phyloP scores from a whole-genome alignment of 495 filamentous ascomycete species.

The Xylaria palmicola region DNA sequence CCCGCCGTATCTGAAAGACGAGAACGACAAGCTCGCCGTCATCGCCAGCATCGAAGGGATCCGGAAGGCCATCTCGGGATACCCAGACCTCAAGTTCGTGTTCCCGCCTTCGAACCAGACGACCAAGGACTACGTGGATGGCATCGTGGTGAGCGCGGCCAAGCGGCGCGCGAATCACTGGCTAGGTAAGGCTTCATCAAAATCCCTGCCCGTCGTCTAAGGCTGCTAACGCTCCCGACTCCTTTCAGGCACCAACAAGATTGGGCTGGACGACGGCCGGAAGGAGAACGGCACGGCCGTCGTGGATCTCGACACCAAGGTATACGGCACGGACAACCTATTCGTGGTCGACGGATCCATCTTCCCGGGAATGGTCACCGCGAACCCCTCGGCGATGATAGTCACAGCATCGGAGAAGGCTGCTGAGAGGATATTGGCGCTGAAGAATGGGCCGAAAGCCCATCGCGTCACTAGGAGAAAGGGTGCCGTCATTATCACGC shows the following conservation, averaged over 20 bases:
- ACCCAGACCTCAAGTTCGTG: slow-evolving; percentile 53
- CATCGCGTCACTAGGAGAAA: slow-evolving; percentile 17
- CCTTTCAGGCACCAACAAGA: slow-evolving; percentile 53
- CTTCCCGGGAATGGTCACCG: slow-evolving; percentile 60
- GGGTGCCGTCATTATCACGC: slow-evolving; percentile 23
- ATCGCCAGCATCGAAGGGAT: slow-evolving; percentile 59
- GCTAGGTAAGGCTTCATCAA: slow-evolving; percentile 55
- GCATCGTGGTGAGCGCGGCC: slow-evolving; percentile 49
- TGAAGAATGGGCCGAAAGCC: slow-evolving; percentile 10
- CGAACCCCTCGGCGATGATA: slow-evolving; percentile 61
- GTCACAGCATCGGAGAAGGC: slow-evolving; percentile 60
- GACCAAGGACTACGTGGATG: slow-evolving; percentile 54
- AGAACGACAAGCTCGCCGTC: slow-evolving; percentile 51
- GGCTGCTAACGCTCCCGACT: background rate
- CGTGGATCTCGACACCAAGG: slow-evolving; percentile 67
- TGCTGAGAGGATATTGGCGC: slow-evolving; percentile 44
- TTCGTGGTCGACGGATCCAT: slow-evolving; percentile 63
- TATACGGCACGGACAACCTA: slow-evolving; percentile 71
- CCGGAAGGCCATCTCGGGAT: slow-evolving; percentile 49
- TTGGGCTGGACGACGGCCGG: slow-evolving; percentile 67
- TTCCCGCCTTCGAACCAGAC: slow-evolving; percentile 52
- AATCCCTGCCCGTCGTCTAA: slow-evolving; percentile 1
- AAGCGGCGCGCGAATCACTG: slow-evolving; percentile 69
- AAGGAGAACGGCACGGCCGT: slow-evolving; percentile 58
- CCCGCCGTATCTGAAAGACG: slow-evolving; percentile 55